Conservation (phyloP, 495 filamentous ascomycete genomes). For the Talaromyces nanjingensis region DNA sequence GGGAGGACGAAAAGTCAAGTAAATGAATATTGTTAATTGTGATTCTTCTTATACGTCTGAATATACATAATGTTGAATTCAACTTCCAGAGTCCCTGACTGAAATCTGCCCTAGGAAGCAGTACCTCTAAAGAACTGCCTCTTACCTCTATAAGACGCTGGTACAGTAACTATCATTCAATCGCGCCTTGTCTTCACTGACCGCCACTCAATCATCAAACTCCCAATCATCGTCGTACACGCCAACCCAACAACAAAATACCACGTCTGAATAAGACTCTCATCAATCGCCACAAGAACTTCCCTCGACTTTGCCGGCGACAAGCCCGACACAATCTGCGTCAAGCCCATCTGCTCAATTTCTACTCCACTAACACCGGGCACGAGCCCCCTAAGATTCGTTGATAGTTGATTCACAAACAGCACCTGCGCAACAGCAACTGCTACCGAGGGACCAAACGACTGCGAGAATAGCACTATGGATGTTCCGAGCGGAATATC, state of each 20-base stretch:
- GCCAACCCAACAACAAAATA: conserved; percentile 26
- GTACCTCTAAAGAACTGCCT: no score
- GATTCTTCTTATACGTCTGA: background rate
- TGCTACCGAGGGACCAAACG: conserved; percentile 53
- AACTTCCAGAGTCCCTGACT: background rate
- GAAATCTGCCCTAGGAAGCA: no score
- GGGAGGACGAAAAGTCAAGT: background rate
- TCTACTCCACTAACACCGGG: conserved; percentile 24
- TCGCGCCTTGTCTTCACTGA: conserved; percentile 38
- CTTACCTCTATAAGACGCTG: no score
- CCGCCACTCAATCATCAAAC: conserved; percentile 50
- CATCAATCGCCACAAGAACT: conserved; percentile 40
- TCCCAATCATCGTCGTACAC: conserved; percentile 41
- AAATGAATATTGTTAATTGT: background rate
- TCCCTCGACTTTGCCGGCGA: conserved; percentile 25
- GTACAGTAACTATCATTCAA: conserved; percentile 1
- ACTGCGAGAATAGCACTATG: conserved; percentile 55
- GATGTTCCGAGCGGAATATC: conserved; percentile 51
- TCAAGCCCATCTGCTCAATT: conserved; percentile 39
- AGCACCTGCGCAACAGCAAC: conserved; percentile 47
- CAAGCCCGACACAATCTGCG: conserved; percentile 25
- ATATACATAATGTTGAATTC: background rate
- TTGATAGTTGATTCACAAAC: conserved; percentile 42
- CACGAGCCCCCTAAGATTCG: conserved; percentile 29
- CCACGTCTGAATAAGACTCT: conserved; percentile 15